Percentiles rank a stretch among this genome's conserved stretches.
These are phyloP conservation scores for Gomphus bonarii DNA, from an alignment of 1,284 basidiomycete species.

Conservation along the genomic window DNA sequence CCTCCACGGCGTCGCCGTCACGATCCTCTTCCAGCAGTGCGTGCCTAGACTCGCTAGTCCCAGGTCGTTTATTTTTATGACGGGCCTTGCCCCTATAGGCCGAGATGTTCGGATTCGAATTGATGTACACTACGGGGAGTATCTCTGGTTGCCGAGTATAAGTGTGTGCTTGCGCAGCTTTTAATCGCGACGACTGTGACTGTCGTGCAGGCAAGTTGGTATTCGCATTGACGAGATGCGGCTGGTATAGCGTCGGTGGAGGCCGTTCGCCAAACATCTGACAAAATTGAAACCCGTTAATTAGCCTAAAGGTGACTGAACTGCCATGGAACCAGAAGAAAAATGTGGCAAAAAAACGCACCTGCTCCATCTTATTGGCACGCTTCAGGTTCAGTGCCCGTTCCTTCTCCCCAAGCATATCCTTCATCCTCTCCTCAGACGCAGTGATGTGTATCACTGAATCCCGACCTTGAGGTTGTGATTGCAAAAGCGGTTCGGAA, in stretches of 20 bases:
- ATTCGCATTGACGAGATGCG: slow-evolving; percentile 26
- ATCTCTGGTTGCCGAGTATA: slow-evolving; percentile 16
- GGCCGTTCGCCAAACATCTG: slow-evolving; percentile 74
- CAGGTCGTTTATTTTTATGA: neutral
- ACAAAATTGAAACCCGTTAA: neutral
- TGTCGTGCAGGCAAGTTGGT: slow-evolving; percentile 16
- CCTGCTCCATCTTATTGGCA: slow-evolving; percentile 79
- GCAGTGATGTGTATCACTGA: neutral
- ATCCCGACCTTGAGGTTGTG: too few relatives aligned
- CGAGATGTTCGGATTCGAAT: slow-evolving; percentile 38
- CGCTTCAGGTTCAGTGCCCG: slow-evolving; percentile 68
- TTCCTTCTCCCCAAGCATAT: slow-evolving; percentile 56
- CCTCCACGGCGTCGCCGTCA: neutral
- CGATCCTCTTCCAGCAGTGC: neutral
- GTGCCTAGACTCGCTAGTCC: neutral
- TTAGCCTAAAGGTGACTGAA: too few relatives aligned
- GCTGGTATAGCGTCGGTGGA: slow-evolving; percentile 63
- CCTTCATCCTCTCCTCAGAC: slow-evolving; percentile 49
- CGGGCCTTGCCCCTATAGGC: slow-evolving; percentile 33
- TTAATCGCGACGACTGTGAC: slow-evolving; percentile 21
- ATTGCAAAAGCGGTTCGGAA: too few relatives aligned
- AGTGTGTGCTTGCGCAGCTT: slow-evolving; percentile 11
- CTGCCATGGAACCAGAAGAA: too few relatives aligned
- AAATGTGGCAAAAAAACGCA: slow-evolving; percentile 21
- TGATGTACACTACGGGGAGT: slow-evolving; percentile 13